A percentile compares a stretch with the other conserved stretches of the same genome.
phyloP scores from a whole-genome alignment of 352 stramenopile species.

The Pythium dissotocum region DNA sequence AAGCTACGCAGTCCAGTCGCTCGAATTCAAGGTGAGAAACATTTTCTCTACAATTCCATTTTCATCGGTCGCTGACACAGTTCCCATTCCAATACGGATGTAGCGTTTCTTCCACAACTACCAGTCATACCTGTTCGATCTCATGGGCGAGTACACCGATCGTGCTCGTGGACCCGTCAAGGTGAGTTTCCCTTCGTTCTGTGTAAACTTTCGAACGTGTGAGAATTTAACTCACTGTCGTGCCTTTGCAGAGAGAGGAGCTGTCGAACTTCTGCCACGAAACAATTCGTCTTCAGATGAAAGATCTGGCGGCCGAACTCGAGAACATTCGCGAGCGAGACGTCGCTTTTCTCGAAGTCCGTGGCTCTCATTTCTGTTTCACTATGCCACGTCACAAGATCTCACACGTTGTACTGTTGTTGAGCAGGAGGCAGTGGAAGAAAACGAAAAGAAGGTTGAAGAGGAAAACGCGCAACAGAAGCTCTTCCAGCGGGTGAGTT shows the following conservation, averaged over 20 bases:
- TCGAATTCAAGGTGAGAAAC: slow-evolving; percentile 59
- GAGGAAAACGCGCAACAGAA: slow-evolving; percentile 58
- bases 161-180: slow-evolving; percentile 59
- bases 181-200: slow-evolving; percentile 27
- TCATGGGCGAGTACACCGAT: slow-evolving; percentile 74
- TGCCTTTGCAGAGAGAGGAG: slow-evolving; percentile 52
- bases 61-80: neutral
- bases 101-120: slow-evolving; percentile 80
- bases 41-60: neutral
- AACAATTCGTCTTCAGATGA: slow-evolving; percentile 53
- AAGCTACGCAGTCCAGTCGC: slow-evolving; percentile 64
- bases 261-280: slow-evolving; percentile 66
- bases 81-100: neutral
- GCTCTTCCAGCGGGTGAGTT: slow-evolving; percentile 46
- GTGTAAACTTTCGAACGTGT: neutral
- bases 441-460: slow-evolving; percentile 58
- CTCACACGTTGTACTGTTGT: neutral
- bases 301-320: slow-evolving; percentile 51
- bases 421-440: slow-evolving; percentile 45
- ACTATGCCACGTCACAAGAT: neutral
- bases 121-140: slow-evolving; percentile 61
- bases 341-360: slow-evolving; percentile 29
- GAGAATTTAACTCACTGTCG: neutral
- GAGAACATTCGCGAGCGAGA: slow-evolving; percentile 68
- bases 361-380: neutral